phyloP scores from a whole-genome alignment of 169 alveolate species.

The Plasmodium gallinaceum region DNA sequence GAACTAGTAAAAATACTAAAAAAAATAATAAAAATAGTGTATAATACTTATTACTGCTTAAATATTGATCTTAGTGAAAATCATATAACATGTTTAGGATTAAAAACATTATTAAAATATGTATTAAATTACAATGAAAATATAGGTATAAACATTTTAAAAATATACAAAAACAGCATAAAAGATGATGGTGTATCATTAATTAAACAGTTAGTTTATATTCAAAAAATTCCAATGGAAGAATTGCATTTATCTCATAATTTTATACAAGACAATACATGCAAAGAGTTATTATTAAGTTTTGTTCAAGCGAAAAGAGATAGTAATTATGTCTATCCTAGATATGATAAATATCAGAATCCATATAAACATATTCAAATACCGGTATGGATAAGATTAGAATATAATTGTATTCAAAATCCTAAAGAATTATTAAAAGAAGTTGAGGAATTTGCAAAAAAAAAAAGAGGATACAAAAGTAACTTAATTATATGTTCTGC shows the following conservation, averaged over 20 bases:
- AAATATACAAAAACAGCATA: constrained; percentile 64
- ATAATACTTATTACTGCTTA: constrained; percentile 45
- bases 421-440: constrained; percentile 71
- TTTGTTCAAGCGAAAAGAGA: constrained; percentile 73
- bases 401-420: constrained; percentile 71
- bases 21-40: constrained; percentile 33
- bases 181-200: constrained; percentile 72
- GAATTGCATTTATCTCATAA: constrained; percentile 74
- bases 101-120: constrained; percentile 44
- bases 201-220: constrained; percentile 45
- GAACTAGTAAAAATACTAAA: constrained; percentile 68
- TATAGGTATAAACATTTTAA: constrained; percentile 52
- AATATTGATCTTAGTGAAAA: constrained; percentile 73
- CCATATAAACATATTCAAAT: constrained; percentile 48
- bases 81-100: constrained; percentile 58
- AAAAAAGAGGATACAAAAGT: constrained; percentile 69
- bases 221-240: constrained; percentile 73
- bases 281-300: constrained; percentile 63
- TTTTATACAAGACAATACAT: constrained; percentile 62
- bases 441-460: constrained; percentile 68
- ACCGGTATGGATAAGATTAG: constrained; percentile 77
- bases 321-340: constrained; percentile 57
- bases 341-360: constrained; percentile 67
- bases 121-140: constrained; percentile 51
- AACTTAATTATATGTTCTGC: constrained; percentile 59